Conservation (phyloP, 2,329 filamentous ascomycete species). For the Rachicladosporium sp. region DNA sequence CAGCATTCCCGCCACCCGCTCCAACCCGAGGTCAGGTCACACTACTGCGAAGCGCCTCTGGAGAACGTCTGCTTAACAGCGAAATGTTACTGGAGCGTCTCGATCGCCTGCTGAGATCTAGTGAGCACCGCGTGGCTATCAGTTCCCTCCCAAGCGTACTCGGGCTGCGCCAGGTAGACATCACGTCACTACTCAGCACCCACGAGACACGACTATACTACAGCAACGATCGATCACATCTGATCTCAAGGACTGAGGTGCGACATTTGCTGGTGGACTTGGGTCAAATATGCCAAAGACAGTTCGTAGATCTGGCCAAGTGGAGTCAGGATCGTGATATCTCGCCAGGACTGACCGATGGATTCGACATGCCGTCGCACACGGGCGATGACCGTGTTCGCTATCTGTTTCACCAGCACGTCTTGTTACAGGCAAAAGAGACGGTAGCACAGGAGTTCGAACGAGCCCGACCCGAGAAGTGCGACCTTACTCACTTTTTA, state of each 20-base stretch:
- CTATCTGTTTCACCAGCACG: constrained; percentile 2
- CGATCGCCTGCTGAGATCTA: constrained; percentile 7
- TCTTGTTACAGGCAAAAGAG: neutral
- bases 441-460: constrained; percentile 2
- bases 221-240: neutral
- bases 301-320: too few relatives aligned
- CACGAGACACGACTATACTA: constrained; percentile 4
- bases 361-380: neutral
- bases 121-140: constrained; percentile 7
- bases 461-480: constrained; percentile 3
- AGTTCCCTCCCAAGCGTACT: constrained; percentile 8
- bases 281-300: too few relatives aligned
- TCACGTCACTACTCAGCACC: constrained; percentile 5
- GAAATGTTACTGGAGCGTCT: constrained; percentile 6
- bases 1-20: constrained; percentile 13
- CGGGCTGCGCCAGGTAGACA: constrained; percentile 6
- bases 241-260: too few relatives aligned
- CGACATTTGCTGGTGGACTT: too few relatives aligned
- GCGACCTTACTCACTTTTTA: constrained; percentile 1
- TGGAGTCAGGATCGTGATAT: too few relatives aligned
- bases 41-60: constrained; percentile 13
- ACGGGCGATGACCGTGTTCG: too few relatives aligned
- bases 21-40: constrained; percentile 10
- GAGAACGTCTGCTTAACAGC: constrained; percentile 12
- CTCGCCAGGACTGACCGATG: too few relatives aligned